Evolutionary conservation across 2,329 filamentous ascomycete species (phyloP).

Genomic region (Fusarium tupiense): DNA sequence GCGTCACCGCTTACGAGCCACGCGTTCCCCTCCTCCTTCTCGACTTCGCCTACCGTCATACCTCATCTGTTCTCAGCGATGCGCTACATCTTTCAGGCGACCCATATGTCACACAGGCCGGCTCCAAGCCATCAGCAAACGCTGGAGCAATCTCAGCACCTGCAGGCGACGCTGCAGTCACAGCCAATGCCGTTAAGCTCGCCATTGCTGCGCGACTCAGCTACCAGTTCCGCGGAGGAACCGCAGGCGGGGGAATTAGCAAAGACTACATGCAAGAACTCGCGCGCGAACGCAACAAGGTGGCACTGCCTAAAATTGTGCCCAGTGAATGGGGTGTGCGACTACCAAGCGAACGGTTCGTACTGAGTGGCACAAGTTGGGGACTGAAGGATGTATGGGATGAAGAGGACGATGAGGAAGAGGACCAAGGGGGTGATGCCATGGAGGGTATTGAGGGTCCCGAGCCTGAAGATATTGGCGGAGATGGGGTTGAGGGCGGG

Average conservation of each 20-base stretch:
- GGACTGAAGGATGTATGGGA: constrained; percentile 69
- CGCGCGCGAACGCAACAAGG: constrained; percentile 75
- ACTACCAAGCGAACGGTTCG: constrained; percentile 74
- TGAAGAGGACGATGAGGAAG: constrained; percentile 57
- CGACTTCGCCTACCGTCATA: constrained; percentile 88
- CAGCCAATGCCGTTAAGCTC: constrained; percentile 74
- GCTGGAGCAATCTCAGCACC: constrained; percentile 60
- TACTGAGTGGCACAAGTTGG: constrained; percentile 73
- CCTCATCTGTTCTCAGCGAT: constrained; percentile 75
- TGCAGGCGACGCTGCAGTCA: constrained; percentile 66
- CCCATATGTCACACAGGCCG: constrained; percentile 70
- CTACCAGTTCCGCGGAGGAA: constrained; percentile 72
- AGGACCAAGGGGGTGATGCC: constrained; percentile 54
- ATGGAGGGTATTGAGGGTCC: constrained; percentile 60
- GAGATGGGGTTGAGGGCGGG: constrained; percentile 60
- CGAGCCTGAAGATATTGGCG: constrained; percentile 54
- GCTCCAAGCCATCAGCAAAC: constrained; percentile 60
- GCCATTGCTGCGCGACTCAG: constrained; percentile 75
- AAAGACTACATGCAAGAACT: constrained; percentile 83
- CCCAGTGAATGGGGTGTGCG: constrained; percentile 74
- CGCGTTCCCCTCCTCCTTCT: constrained; percentile 84
- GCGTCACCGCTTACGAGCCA: constrained; percentile 82
- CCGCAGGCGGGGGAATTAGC: constrained; percentile 63
- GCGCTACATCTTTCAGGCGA: constrained; percentile 75
- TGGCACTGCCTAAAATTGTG: constrained; percentile 70